phyloP scores from a whole-genome alignment of 768 basidiomycete genomes.

The Amanita phalloides region DNA sequence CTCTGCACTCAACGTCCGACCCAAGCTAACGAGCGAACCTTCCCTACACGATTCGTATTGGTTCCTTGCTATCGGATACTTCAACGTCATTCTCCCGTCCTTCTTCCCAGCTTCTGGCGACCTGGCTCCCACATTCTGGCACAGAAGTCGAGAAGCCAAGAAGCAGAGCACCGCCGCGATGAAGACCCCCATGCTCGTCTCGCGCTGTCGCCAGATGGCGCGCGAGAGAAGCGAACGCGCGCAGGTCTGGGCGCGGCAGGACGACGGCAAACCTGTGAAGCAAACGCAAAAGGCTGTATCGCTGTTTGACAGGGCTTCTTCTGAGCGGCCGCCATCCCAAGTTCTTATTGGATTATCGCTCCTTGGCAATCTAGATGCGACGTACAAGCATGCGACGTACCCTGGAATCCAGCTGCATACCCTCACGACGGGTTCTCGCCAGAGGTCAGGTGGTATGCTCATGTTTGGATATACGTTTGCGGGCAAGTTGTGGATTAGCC shows the following conservation, averaged over 20 bases:
- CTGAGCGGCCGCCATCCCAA: slow-evolving; percentile 34
- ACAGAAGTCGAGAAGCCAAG: slow-evolving; percentile 59
- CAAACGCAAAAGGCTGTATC: slow-evolving; percentile 12
- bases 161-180: slow-evolving; percentile 55
- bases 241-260: slow-evolving; percentile 62
- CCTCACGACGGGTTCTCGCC: slow-evolving; percentile 78
- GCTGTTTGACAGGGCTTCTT: background rate
- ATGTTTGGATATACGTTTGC: slow-evolving; percentile 75
- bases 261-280: slow-evolving; percentile 40
- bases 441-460: slow-evolving; percentile 67
- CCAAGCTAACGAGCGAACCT: slow-evolving; percentile 35
- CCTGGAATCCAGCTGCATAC: slow-evolving; percentile 53
- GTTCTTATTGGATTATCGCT: slow-evolving; percentile 74
- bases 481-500: slow-evolving; percentile 67
- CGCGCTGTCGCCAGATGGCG: slow-evolving; percentile 58
- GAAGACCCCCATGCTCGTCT: slow-evolving; percentile 49
- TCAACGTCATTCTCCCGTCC: slow-evolving; percentile 70
- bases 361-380: slow-evolving; percentile 76
- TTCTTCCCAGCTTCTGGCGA: slow-evolving; percentile 45
- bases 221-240: slow-evolving; percentile 48
- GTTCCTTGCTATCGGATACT: slow-evolving; percentile 75
- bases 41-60: slow-evolving; percentile 55
- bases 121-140: slow-evolving; percentile 52
- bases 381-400: slow-evolving; percentile 60
- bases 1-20: slow-evolving; percentile 72